Conservation (phyloP, 345 rosid genomes). For the Brassica napus region Da-Ae NC_063439.1:19896001-19896500, state of each 20-base stretch:
- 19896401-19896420: conserved; percentile 81
- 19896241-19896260: conserved; percentile 31
- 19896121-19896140: conserved; percentile 74
- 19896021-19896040: conserved; percentile 27
- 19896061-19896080: conserved; percentile 41
- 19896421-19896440: conserved; percentile 56
- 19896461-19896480: conserved; percentile 53
- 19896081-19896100: conserved; percentile 42
- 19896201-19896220: conserved; percentile 56
- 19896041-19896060: conserved; percentile 33
- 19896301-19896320: conserved; percentile 22
- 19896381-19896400: conserved; percentile 63
- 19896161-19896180: conserved; percentile 92
- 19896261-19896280: conserved; percentile 53
- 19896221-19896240: conserved; percentile 39
- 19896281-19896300: conserved; percentile 49
- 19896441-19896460: conserved; percentile 58
- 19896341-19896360: conserved; percentile 45
- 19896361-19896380: conserved; percentile 43
- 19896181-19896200: conserved; percentile 85
- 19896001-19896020: conserved; percentile 40
- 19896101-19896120: conserved; percentile 47
- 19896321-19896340: conserved; percentile 42
- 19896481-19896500: conserved; percentile 40
- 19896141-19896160: conserved; percentile 99